Conservation (phyloP, 73 alveolate species). For the Loxodes magnus region DNA sequence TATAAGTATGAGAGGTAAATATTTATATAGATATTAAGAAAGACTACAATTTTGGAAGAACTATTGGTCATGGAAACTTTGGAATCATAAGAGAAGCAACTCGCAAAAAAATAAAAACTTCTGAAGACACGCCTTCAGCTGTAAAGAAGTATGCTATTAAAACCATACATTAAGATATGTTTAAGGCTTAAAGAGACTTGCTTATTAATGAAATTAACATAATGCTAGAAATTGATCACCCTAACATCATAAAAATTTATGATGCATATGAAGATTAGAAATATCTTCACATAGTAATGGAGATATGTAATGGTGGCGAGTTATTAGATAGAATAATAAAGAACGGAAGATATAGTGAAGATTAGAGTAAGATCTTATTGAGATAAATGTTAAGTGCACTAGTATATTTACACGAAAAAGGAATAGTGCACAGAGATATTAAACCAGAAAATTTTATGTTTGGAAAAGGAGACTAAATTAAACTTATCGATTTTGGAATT, state of each 20-base stretch:
- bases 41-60: conserved; percentile 2
- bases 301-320: conserved; percentile 80
- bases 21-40: too few species aligned
- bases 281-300: conserved; percentile 9
- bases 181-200: too few species aligned
- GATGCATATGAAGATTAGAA: too few species aligned
- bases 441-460: conserved; percentile 54
- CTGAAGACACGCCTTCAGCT: too few species aligned
- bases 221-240: too few species aligned
- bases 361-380: conserved; percentile 51
- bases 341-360: conserved; percentile 65
- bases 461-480: conserved; percentile 21
- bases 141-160: too few species aligned
- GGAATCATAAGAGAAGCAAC: conserved; percentile 13
- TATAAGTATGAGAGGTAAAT: too few species aligned
- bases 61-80: conserved; percentile 8
- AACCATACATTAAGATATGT: too few species aligned
- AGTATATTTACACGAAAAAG: conserved; percentile 59
- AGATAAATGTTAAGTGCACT: conserved; percentile 66
- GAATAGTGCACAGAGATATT: conserved; percentile 56
- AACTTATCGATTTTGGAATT: conserved; percentile 81
- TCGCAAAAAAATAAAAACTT: neutral
- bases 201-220: too few species aligned
- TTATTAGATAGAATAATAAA: conserved; percentile 54
- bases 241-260: too few species aligned